Conservation (phyloP, 2,329 filamentous ascomycete species). For the Penicillium sp. region DNA sequence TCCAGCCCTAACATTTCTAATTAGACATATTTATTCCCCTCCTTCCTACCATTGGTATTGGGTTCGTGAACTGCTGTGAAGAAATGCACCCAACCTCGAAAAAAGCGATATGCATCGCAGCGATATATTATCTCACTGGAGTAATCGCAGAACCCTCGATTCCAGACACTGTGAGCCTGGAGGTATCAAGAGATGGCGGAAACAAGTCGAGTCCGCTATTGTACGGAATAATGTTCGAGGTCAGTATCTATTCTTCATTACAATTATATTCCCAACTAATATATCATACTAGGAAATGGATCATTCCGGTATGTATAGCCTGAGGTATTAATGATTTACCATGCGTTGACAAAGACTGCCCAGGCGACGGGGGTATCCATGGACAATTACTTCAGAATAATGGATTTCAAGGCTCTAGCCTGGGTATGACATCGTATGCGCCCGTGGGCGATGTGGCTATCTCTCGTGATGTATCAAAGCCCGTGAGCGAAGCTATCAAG, state of each 20-base stretch:
- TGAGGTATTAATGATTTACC: background rate
- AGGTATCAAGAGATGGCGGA: slow-evolving; percentile 29
- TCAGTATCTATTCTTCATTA: slow-evolving; percentile 8
- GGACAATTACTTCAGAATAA: slow-evolving; percentile 40
- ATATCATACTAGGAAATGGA: slow-evolving; percentile 37
- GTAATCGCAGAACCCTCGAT: background rate
- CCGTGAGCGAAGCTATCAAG: slow-evolving; percentile 33
- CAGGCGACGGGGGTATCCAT: slow-evolving; percentile 40
- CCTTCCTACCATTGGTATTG: background rate
- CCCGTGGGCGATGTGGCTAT: slow-evolving; percentile 32
- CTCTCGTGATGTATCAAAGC: slow-evolving; percentile 26
- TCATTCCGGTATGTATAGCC: slow-evolving; percentile 30
- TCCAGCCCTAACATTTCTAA: too few relatives aligned
- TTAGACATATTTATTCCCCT: background rate
- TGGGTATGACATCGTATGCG: slow-evolving; percentile 32
- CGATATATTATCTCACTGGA: background rate
- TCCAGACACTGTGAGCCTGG: slow-evolving; percentile 10
- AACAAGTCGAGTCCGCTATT: slow-evolving; percentile 39
- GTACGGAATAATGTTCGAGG: slow-evolving; percentile 44
- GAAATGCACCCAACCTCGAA: background rate
- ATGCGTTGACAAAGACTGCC: background rate
- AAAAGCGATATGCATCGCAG: background rate
- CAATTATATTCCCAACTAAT: background rate
- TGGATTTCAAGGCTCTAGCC: slow-evolving; percentile 36
- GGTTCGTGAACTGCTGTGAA: background rate